Percentiles rank a stretch among this genome's conserved stretches.
phyloP scores from a whole-genome alignment of 75 land plant species.

The Pinus albicaulis region DNA sequence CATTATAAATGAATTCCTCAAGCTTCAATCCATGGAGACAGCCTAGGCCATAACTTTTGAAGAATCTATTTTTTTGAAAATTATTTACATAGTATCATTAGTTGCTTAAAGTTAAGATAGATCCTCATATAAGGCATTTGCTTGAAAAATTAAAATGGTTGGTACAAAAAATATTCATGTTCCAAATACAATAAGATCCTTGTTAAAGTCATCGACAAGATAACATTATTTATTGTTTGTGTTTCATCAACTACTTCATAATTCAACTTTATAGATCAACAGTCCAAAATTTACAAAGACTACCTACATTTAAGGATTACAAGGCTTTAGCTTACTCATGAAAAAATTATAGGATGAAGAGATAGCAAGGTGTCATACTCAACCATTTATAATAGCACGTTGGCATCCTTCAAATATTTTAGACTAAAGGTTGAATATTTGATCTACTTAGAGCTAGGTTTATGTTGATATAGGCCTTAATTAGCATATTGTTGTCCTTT shows the following conservation, averaged over 20 bases:
- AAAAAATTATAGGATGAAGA: background rate
- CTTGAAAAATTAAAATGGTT: background rate
- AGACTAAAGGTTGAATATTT: conserved; percentile 33
- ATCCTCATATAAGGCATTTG: background rate
- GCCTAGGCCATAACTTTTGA: too few species aligned
- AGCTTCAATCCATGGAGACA: too few species aligned
- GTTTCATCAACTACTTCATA: background rate
- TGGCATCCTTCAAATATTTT: conserved; percentile 56
- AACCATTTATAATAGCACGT: conserved; percentile 54
- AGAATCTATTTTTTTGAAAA: too few species aligned
- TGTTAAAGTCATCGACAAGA: conserved; percentile 62
- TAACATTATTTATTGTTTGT: conserved; percentile 88
- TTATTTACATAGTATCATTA: too few species aligned
- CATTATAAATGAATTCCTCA: too few species aligned
- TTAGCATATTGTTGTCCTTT: conserved; percentile 56
- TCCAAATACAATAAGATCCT: conserved; percentile 62
- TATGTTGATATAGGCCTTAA: conserved; percentile 54
- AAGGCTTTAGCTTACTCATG: background rate
- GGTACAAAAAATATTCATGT: conserved; percentile 30
- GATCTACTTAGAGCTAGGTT: conserved; percentile 43
- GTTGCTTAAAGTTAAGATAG: too few species aligned
- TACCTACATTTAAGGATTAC: background rate
- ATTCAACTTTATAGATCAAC: background rate
- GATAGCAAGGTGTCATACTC: background rate
- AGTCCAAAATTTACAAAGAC: background rate